Conservation (phyloP, 1,284 basidiomycete species). For the Malassezia restricta region DNA sequence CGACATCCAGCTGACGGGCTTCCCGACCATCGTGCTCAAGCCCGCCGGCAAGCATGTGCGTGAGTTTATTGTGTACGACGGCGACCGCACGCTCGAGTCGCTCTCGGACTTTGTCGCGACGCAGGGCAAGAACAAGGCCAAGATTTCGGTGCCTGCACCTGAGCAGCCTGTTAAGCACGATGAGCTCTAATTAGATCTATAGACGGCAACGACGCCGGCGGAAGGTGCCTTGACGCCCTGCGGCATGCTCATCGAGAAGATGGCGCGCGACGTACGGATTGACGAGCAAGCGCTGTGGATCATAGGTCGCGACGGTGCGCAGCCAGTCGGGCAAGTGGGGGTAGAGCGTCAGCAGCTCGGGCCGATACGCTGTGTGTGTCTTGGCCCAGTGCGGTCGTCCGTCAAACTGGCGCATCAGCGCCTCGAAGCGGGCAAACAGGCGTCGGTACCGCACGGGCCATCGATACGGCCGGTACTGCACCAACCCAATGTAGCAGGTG, state of each 20-base stretch:
- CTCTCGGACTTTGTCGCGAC: conserved; percentile 40
- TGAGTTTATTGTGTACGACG: conserved; percentile 63
- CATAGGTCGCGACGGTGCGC: conserved; percentile 58
- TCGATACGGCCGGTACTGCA: conserved; percentile 88
- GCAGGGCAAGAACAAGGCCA: conserved; percentile 42
- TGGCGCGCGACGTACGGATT: conserved; percentile 52
- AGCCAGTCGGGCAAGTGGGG: conserved; percentile 73
- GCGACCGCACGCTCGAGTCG: conserved; percentile 42
- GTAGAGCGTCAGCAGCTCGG: conserved; percentile 60
- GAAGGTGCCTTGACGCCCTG: conserved; percentile 6
- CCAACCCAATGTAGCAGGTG: conserved; percentile 89
- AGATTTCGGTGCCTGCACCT: conserved; percentile 5
- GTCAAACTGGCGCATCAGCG: conserved; percentile 59
- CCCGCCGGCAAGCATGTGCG: conserved; percentile 59
- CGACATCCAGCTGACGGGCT: conserved; percentile 63
- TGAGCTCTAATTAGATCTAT: background rate
- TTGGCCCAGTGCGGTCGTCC: conserved; percentile 97
- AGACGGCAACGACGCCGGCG: background rate
- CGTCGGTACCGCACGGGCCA: conserved; percentile 71
- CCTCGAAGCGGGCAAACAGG: conserved; percentile 69
- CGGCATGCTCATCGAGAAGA: conserved; percentile 47
- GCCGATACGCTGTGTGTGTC: conserved; percentile 64
- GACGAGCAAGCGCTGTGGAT: conserved; percentile 65
- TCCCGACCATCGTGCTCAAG: conserved; percentile 97
- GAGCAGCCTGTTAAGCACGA: background rate